These are phyloP conservation scores for Aspergillus bombycis DNA, from an alignment of 2,329 filamentous ascomycete species.

Conservation along the genomic window DNA sequence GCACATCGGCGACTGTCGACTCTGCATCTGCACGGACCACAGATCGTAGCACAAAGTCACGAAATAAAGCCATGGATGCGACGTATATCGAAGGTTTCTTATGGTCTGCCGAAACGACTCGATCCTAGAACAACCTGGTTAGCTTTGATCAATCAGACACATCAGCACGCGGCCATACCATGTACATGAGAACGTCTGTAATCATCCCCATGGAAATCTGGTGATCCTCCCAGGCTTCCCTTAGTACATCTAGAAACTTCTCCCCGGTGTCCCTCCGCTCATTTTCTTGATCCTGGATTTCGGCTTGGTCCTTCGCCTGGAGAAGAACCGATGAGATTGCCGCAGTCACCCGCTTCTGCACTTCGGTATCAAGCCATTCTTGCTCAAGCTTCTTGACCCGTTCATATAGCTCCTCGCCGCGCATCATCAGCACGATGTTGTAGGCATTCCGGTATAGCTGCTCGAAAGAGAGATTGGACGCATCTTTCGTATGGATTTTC, in stretches of 20 bases:
- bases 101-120: constrained; percentile 75
- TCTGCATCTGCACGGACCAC: constrained; percentile 48
- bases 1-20: constrained; percentile 67
- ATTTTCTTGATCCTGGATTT: constrained; percentile 65
- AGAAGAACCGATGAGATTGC: constrained; percentile 73
- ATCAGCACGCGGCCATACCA: constrained; percentile 55
- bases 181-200: constrained; percentile 95
- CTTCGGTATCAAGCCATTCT: constrained; percentile 74
- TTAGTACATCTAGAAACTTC: constrained; percentile 75
- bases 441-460: constrained; percentile 93
- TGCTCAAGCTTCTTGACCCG: constrained; percentile 80
- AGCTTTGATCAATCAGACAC: background rate
- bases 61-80: constrained; percentile 82
- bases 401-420: constrained; percentile 79
- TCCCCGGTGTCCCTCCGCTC: constrained; percentile 82
- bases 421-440: constrained; percentile 87
- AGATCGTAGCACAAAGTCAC: constrained; percentile 78
- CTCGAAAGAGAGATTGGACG: constrained; percentile 88
- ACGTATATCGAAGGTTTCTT: constrained; percentile 78
- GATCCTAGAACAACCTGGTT: constrained; percentile 60
- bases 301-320: constrained; percentile 49
- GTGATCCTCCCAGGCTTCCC: constrained; percentile 83
- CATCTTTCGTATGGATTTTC: constrained; percentile 91
- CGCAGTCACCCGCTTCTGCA: constrained; percentile 70
- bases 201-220: constrained; percentile 95